phyloP scores from a whole-genome alignment of 1,284 basidiomycete species.

The Fomitopsis pinicola region DNA sequence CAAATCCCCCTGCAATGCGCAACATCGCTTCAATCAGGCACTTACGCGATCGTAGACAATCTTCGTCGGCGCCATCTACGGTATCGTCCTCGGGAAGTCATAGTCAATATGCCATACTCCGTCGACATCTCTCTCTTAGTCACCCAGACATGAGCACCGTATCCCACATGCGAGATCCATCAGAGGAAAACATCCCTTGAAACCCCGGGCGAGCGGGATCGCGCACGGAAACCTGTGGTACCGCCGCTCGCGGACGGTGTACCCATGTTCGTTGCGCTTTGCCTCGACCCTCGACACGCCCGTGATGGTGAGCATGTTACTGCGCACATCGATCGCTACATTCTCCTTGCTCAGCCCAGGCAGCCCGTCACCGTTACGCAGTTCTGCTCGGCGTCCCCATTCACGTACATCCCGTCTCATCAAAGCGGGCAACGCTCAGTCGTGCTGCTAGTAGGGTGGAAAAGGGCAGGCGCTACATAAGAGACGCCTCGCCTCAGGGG shows the following conservation, averaged over 20 bases:
- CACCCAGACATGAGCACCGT: background rate
- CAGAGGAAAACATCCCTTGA: background rate
- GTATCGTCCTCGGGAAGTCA: slow-evolving; percentile 38
- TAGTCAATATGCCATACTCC: slow-evolving; percentile 36
- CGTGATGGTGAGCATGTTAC: slow-evolving; percentile 37
- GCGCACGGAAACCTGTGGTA: slow-evolving; percentile 40
- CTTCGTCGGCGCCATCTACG: slow-evolving; percentile 26
- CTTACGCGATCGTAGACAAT: slow-evolving; percentile 25
- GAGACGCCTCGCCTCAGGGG: too few species aligned
- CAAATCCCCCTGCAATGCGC: background rate
- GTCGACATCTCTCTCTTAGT: slow-evolving; percentile 30
- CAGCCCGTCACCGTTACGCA: slow-evolving; percentile 43
- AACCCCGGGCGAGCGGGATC: too few species aligned
- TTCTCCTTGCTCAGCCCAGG: slow-evolving; percentile 42
- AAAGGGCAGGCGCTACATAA: too few species aligned
- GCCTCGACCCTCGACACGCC: slow-evolving; percentile 32
- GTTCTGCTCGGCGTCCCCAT: slow-evolving; percentile 38
- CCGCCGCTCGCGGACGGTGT: slow-evolving; percentile 39
- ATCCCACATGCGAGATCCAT: slow-evolving; percentile 16
- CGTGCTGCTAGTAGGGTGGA: too few species aligned
- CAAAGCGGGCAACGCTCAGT: too few species aligned
- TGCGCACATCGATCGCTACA: too few species aligned
- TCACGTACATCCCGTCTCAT: slow-evolving; percentile 40
- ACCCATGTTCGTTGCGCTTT: slow-evolving; percentile 37
- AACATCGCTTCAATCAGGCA: background rate